Evolutionary conservation across 1,284 basidiomycete species (phyloP).

Genomic region (Pseudozyma tsukubaensis): DNA sequence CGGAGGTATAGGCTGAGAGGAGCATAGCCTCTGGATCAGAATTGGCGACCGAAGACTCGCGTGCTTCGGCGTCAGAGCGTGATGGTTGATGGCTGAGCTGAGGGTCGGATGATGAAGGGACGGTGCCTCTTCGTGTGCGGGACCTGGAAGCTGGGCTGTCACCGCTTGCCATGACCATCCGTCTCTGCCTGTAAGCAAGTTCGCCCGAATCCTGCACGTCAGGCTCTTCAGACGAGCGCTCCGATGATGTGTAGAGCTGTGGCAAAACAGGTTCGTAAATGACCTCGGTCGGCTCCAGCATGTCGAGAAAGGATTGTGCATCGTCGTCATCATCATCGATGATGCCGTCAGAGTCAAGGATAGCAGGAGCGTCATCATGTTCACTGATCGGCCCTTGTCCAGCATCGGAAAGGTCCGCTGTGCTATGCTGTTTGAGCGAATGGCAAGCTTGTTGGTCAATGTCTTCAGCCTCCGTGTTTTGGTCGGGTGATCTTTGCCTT

Average conservation of each 20-base stretch:
- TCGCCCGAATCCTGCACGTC: neutral
- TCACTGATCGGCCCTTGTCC: neutral
- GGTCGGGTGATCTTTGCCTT: neutral
- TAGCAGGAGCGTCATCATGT: neutral
- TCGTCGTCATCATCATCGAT: constrained; percentile 30
- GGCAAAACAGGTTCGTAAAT: neutral
- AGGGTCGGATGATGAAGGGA: neutral
- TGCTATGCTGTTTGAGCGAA: neutral
- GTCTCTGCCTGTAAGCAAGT: neutral
- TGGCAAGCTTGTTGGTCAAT: neutral
- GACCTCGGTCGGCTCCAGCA: constrained; percentile 20
- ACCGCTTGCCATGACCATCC: constrained; percentile 22
- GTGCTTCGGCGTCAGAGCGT: no score
- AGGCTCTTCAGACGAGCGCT: constrained; percentile 14
- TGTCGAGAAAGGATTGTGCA: constrained; percentile 28
- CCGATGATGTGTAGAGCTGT: constrained; percentile 3
- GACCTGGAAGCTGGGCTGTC: constrained; percentile 3
- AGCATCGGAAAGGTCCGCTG: neutral
- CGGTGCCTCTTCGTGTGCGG: neutral
- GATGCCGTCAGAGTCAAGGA: constrained; percentile 11
- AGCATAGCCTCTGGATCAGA: constrained; percentile 20
- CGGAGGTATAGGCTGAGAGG: constrained; percentile 15
- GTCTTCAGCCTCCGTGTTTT: neutral
- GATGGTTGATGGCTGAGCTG: no score
- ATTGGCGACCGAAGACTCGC: constrained; percentile 12